These are phyloP conservation scores for Massospora cicadina DNA, from an alignment of 371 early-diverging fungal genomes.

Conservation along the genomic window DNA sequence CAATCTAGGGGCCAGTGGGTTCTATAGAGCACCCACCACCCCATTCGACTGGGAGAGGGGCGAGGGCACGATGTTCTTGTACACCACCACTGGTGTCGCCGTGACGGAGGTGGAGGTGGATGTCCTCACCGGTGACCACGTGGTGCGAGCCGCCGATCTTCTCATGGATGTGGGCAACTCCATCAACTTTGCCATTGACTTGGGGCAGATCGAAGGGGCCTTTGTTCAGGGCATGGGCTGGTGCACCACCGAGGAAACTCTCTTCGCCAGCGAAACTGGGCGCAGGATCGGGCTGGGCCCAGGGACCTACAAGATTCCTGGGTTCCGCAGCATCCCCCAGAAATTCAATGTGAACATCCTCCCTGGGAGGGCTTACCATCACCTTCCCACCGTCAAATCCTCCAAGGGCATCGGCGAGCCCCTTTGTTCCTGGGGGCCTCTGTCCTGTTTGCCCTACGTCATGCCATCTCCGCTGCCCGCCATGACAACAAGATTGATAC, in stretches of 20 bases:
- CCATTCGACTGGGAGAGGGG: slow-evolving; percentile 44
- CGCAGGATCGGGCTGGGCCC: slow-evolving; percentile 51
- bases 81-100: slow-evolving; percentile 58
- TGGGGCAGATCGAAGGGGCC: slow-evolving; percentile 73
- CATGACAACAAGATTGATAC: slow-evolving; percentile 15
- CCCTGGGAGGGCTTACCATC: slow-evolving; percentile 30
- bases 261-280: slow-evolving; percentile 37
- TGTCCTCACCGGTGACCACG: slow-evolving; percentile 50
- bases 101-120: slow-evolving; percentile 62
- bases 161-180: slow-evolving; percentile 55
- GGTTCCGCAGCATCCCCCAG: slow-evolving; percentile 48
- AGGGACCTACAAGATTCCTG: slow-evolving; percentile 64
- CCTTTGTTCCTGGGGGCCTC: slow-evolving; percentile 56
- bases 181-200: slow-evolving; percentile 56
- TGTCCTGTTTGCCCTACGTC: slow-evolving; percentile 50
- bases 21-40: slow-evolving; percentile 51
- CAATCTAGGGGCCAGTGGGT: slow-evolving; percentile 51
- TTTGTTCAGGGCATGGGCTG: slow-evolving; percentile 41
- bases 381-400: slow-evolving; percentile 42
- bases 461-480: slow-evolving; percentile 22
- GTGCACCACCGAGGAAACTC: slow-evolving; percentile 48
- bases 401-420: slow-evolving; percentile 73
- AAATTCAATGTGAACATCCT: slow-evolving; percentile 47
- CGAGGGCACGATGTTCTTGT: slow-evolving; percentile 38
- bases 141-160: slow-evolving; percentile 43